A percentile compares a stretch with the other conserved stretches of the same genome.
Evolutionary conservation across 331 rosid genomes (phyloP).

Genomic region (Phaseolus coccineus): DNA sequence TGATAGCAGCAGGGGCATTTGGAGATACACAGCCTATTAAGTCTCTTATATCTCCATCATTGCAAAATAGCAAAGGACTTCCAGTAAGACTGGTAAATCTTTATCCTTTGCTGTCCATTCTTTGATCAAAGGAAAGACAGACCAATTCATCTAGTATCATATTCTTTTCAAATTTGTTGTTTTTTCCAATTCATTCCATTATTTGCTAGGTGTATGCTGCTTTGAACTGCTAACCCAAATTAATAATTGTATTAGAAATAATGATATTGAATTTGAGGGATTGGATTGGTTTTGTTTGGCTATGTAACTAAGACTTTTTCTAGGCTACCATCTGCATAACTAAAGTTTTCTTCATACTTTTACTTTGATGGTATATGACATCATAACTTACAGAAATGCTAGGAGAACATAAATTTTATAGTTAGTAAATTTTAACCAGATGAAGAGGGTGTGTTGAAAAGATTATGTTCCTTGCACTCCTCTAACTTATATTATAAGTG

Average conservation of each 20-base stretch:
- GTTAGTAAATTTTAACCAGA: no score
- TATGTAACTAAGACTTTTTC: constrained; percentile 24
- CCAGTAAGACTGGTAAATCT: constrained; percentile 81
- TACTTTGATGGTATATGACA: constrained; percentile 21
- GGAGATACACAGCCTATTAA: constrained; percentile 53
- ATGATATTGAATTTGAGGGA: constrained; percentile 14
- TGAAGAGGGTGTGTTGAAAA: no score
- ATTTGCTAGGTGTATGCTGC: constrained; percentile 32
- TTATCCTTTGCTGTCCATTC: constrained; percentile 21
- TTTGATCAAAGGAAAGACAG: constrained; percentile 26
- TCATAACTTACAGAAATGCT: not conserved
- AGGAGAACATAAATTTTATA: no score
- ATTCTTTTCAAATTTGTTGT: not conserved
- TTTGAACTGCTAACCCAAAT: constrained; percentile 23
- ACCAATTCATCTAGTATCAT: not conserved
- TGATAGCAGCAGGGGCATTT: constrained; percentile 49
- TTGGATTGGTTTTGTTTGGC: constrained; percentile 32
- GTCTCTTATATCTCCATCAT: constrained; percentile 59
- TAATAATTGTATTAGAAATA: constrained; percentile 19
- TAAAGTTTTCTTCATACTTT: not conserved
- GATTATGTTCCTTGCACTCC: no score
- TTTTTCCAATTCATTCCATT: constrained; percentile 21
- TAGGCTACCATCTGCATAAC: constrained; percentile 23
- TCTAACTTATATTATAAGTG: no score
- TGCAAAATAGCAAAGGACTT: constrained; percentile 90